phyloP scores from a whole-genome alignment of 1,284 basidiomycete species.

The Moesziomyces sp. region DNA sequence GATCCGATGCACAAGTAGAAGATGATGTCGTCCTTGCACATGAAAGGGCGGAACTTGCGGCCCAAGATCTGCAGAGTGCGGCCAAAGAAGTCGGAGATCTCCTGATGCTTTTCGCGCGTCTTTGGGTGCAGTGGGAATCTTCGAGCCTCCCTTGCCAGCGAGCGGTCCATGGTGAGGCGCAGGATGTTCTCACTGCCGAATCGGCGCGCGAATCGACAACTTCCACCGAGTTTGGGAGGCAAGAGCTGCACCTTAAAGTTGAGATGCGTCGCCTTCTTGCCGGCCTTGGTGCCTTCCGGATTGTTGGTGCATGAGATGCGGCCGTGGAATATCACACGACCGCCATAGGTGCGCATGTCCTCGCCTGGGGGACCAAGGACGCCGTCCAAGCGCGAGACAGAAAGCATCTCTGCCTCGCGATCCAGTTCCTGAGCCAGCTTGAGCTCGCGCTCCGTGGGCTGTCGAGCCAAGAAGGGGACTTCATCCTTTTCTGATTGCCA shows the following conservation, averaged over 20 bases:
- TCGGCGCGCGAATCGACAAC: constrained; percentile 36
- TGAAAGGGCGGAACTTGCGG: constrained; percentile 44
- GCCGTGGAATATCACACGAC: constrained; percentile 36
- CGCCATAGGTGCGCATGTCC: constrained; percentile 30
- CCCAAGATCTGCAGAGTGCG: constrained; percentile 37
- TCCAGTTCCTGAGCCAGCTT: constrained; percentile 28
- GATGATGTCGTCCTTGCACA: constrained; percentile 54
- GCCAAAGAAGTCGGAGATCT: constrained; percentile 24
- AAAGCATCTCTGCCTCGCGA: constrained; percentile 18
- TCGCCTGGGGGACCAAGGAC: constrained; percentile 33
- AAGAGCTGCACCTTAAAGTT: constrained; percentile 21
- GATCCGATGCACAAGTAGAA: constrained; percentile 44
- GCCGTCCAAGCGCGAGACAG: constrained; percentile 13
- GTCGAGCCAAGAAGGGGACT: constrained; percentile 12
- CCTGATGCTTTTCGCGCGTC: constrained; percentile 22
- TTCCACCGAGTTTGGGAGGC: constrained; percentile 31
- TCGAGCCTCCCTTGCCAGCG: constrained; percentile 24
- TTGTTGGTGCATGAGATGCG: constrained; percentile 10
- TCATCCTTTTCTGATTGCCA: constrained; percentile 10
- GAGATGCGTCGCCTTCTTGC: constrained; percentile 4
- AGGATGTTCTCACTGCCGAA: constrained; percentile 41
- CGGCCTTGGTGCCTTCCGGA: not conserved
- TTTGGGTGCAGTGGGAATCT: constrained; percentile 10
- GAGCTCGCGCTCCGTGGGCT: constrained; percentile 15
- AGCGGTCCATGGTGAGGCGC: constrained; percentile 30